phyloP scores from a whole-genome alignment of 495 filamentous ascomycete species.

The Aspergillus campestris region DNA sequence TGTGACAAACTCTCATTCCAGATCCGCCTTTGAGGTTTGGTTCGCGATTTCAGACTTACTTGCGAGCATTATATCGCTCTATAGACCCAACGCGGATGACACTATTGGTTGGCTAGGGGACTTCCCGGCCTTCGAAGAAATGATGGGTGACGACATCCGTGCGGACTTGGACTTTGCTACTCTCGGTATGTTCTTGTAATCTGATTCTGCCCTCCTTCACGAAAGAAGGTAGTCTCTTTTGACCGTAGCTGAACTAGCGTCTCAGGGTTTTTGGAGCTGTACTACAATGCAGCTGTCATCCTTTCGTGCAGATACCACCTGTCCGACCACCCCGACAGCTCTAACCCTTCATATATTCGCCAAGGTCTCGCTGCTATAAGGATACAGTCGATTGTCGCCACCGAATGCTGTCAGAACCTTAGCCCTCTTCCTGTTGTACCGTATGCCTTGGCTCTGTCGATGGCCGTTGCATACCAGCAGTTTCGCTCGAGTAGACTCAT shows the following conservation, averaged over 20 bases:
- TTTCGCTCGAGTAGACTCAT: conserved; percentile 57
- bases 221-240: background rate
- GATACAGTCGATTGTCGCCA: conserved; percentile 52
- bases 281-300: conserved; percentile 63
- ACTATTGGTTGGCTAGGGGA: conserved; percentile 46
- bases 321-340: conserved; percentile 16
- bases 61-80: conserved; percentile 58
- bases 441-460: conserved; percentile 56
- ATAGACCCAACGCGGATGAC: conserved; percentile 45
- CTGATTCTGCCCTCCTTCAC: background rate
- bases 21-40: conserved; percentile 43
- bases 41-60: conserved; percentile 46
- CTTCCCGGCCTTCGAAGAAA: conserved; percentile 59
- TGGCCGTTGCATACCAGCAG: conserved; percentile 64
- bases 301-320: conserved; percentile 44
- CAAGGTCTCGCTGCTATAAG: conserved; percentile 57
- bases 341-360: conserved; percentile 46
- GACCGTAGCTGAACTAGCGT: too few species aligned
- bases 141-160: conserved; percentile 44
- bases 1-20: conserved; percentile 1
- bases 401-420: conserved; percentile 44
- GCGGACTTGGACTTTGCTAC: conserved; percentile 21
- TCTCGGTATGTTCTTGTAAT: conserved; percentile 13
- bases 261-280: conserved; percentile 54
- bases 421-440: conserved; percentile 57